Evolutionary conservation across 2,329 filamentous ascomycete genomes (phyloP), one percentile per base, ranked within the genome.

Genomic region (Cladosporium sp.): DNA sequence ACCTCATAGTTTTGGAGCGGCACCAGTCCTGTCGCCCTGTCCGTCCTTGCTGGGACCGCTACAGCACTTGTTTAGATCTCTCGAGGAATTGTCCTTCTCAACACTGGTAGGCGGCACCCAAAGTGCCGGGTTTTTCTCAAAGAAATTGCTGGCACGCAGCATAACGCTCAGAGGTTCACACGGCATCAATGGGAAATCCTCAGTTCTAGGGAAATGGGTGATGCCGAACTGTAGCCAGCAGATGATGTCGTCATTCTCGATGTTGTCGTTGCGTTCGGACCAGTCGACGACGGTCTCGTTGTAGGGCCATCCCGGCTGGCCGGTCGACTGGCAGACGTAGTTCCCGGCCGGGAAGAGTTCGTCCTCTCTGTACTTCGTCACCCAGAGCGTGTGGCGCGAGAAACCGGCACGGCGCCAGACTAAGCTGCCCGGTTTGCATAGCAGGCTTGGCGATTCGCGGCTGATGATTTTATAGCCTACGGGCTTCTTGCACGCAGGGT

Each of bases 101-200:
- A 48, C 16, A 33, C 45, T 70, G 45, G 72, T 72, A 8, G 56
- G 43, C 36, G 77, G 76, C 18, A 80, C 75, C 63, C 79, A 76
- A 47, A 79, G 70, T 6, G 72, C 71, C 0, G 77, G 77, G 41
- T 79, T 80, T 33, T 64, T 68, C 3, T 69, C 70, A 55, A 79
- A 80, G 68, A 80, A 79, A 56, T 80, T 76, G 8, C 70, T 67
- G 0, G 77, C 76, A 33, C 72, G 69, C 46, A 78, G 64, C 25
- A 72, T 65, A 4, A 78, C 56, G 54, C 72, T 68, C 53, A 75
- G 70, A 35, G 73, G 73, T 55, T 78, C 75, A 1, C 68, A 66
- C 0, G 75, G 75, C 66, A 73, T 73, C 20, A 78, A 72, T 4
- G 75, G 75, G 70, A 72, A 77, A 53, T 77, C 75, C 57, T 77